Conservation (phyloP, 169 alveolate genomes). For the Toxoplasma gondii region DNA sequence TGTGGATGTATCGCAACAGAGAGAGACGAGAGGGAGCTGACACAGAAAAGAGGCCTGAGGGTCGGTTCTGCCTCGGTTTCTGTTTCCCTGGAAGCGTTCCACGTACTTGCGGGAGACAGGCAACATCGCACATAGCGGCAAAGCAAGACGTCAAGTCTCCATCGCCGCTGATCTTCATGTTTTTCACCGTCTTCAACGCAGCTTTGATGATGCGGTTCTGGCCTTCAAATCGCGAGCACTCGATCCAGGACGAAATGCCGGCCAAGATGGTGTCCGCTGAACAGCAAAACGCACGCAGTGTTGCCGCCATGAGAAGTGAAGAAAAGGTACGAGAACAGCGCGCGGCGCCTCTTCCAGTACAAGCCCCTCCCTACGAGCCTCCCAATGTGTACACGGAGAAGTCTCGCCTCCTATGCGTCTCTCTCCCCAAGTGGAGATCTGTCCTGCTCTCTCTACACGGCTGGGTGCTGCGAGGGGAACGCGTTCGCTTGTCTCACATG, state of each 20-base stretch:
- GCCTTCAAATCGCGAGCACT: conserved; percentile 81
- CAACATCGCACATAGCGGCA: conserved; percentile 75
- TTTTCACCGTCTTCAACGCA: conserved; percentile 81
- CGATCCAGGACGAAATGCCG: conserved; percentile 83
- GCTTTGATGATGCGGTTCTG: conserved; percentile 83
- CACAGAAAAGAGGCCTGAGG: too few species aligned
- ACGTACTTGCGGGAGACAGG: conserved; percentile 76
- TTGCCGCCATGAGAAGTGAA: background rate
- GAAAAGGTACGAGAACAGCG: background rate
- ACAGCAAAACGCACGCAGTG: too few species aligned
- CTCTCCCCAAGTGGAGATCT: too few species aligned
- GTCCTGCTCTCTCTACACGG: too few species aligned
- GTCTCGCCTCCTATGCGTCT: background rate
- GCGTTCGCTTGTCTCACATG: too few species aligned
- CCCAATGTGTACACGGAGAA: background rate
- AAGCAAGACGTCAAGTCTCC: conserved; percentile 71
- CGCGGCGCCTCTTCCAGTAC: too few species aligned
- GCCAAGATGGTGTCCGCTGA: conserved; percentile 74
- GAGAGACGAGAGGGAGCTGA: background rate
- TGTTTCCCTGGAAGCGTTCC: background rate
- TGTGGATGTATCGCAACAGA: background rate
- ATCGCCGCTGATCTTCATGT: conserved; percentile 73
- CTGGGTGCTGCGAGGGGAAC: too few species aligned
- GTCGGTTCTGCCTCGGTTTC: too few species aligned
- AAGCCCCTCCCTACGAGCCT: background rate